A percentile compares a stretch with the other conserved stretches of the same genome.
phyloP scores from a whole-genome alignment of 208 protist genomes.

The Strigomonas oncopelti region DNA sequence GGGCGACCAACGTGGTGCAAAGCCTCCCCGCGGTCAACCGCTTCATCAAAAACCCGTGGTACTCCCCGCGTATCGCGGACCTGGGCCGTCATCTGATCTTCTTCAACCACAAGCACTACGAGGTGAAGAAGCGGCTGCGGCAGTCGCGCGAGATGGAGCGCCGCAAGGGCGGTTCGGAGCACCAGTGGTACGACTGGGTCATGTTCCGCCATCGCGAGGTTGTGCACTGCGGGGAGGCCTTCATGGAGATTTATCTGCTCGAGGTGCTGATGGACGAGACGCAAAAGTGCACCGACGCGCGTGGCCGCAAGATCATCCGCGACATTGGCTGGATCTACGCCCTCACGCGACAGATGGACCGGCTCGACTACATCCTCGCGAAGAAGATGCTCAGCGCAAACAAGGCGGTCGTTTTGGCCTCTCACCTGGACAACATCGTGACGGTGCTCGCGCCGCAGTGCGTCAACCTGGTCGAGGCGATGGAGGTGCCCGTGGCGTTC shows the following conservation, averaged over 20 bases:
- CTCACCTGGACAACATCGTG: constrained; percentile 84
- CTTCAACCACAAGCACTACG: constrained; percentile 87
- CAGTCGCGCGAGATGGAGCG: constrained; percentile 77
- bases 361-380: constrained; percentile 70
- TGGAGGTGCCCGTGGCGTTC: constrained; percentile 59
- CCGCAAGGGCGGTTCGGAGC: constrained; percentile 75
- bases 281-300: constrained; percentile 67
- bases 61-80: constrained; percentile 83
- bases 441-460: constrained; percentile 86
- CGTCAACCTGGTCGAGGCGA: constrained; percentile 75
- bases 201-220: constrained; percentile 86
- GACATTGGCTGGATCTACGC: constrained; percentile 88
- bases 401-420: constrained; percentile 55
- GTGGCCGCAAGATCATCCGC: constrained; percentile 77
- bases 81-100: constrained; percentile 85
- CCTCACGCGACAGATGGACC: constrained; percentile 70
- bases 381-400: constrained; percentile 63
- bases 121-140: constrained; percentile 63
- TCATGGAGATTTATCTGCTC: constrained; percentile 82
- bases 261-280: constrained; percentile 81
- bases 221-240: constrained; percentile 85
- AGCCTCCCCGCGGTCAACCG: constrained; percentile 61
- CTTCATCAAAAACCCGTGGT: constrained; percentile 84
- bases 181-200: constrained; percentile 88
- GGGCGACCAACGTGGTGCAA: constrained; percentile 65